Conservation (phyloP, 2,329 filamentous ascomycete genomes). For the Zasmidium citrigriseum region DNA sequence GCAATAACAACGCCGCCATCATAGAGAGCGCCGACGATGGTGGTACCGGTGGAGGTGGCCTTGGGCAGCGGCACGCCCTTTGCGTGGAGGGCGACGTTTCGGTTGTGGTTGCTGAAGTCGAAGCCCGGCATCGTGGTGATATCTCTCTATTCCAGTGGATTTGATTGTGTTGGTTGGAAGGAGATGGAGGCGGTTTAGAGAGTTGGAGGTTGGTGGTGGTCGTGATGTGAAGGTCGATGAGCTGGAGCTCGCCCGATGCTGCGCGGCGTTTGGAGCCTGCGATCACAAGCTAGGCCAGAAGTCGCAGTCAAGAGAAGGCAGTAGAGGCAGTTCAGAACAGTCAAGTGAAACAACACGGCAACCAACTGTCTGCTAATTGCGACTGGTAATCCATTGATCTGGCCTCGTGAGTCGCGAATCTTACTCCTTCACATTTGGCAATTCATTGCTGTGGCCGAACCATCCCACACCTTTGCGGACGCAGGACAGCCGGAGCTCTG, state of each 20-base stretch:
- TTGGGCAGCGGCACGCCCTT: conserved; percentile 93
- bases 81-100: conserved; percentile 93
- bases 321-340: too few relatives aligned
- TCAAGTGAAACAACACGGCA: too few relatives aligned
- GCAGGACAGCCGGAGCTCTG: too few relatives aligned
- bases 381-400: too few relatives aligned
- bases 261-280: background rate
- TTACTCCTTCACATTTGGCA: too few relatives aligned
- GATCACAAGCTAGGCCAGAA: background rate
- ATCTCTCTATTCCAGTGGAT: too few relatives aligned
- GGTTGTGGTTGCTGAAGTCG: conserved; percentile 99
- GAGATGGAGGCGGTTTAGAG: background rate
- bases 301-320: background rate
- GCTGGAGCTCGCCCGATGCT: background rate
- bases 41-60: conserved; percentile 97
- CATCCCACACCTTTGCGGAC: too few relatives aligned
- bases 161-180: conserved; percentile 5
- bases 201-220: background rate
- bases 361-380: too few relatives aligned
- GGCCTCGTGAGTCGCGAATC: too few relatives aligned
- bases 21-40: conserved; percentile 95
- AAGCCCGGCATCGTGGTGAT: conserved; percentile 87
- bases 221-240: background rate
- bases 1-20: conserved; percentile 98
- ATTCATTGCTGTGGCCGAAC: too few relatives aligned